Evolutionary conservation across 352 stramenopile species (phyloP).

Genomic region (Phytophthora capsici): DNA sequence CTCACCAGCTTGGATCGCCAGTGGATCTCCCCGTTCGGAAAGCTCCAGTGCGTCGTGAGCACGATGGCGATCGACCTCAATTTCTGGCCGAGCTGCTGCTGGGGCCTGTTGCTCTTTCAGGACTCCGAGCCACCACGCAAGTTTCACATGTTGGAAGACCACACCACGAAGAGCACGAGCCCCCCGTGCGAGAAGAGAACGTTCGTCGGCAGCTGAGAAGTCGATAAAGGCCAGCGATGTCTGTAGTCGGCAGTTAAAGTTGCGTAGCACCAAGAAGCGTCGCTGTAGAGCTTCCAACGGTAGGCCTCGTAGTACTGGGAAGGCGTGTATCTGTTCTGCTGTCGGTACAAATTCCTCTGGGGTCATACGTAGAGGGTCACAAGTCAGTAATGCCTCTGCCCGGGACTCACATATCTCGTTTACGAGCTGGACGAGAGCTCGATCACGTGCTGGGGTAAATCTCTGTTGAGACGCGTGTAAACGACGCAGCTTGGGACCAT

Average conservation of each 20-base stretch:
- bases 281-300: conserved; percentile 67
- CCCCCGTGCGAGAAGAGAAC: conserved; percentile 69
- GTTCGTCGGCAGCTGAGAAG: conserved; percentile 67
- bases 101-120: conserved; percentile 88
- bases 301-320: conserved; percentile 52
- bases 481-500: conserved; percentile 59
- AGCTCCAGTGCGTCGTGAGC: conserved; percentile 68
- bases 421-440: conserved; percentile 79
- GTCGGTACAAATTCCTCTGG: conserved; percentile 81
- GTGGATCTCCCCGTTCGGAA: conserved; percentile 36
- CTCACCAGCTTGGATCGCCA: conserved; percentile 43
- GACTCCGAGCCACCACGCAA: conserved; percentile 89
- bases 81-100: conserved; percentile 78
- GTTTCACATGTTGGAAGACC: conserved; percentile 89
- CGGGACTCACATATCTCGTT: conserved; percentile 86
- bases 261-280: conserved; percentile 86
- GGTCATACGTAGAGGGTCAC: conserved; percentile 84
- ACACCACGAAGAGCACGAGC: conserved; percentile 65
- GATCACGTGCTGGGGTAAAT: conserved; percentile 72
- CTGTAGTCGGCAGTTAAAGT: conserved; percentile 89
- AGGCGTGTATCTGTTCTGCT: conserved; percentile 66
- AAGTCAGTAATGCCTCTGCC: conserved; percentile 76
- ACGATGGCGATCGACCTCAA: conserved; percentile 85
- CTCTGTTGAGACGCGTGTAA: conserved; percentile 73
- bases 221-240: conserved; percentile 89